Base-by-base conservation (phyloP, 768 basidiomycete genomes). In the Pleurotus ostreatus region DNA sequence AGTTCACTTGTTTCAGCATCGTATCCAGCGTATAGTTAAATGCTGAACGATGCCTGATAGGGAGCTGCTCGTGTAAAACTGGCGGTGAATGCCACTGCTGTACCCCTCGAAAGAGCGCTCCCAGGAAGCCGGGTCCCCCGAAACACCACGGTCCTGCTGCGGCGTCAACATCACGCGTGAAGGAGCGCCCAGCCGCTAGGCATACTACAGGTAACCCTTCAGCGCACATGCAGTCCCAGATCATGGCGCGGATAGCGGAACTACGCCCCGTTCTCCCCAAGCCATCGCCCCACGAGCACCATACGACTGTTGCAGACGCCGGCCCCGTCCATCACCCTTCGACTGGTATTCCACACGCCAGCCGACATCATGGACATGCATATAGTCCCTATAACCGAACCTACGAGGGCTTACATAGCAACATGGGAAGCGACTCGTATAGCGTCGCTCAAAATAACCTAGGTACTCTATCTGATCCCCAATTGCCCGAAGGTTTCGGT, bases 381-480 rank as follows among this genome's bases (percentile, higher is more conserved):
- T 88, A 75, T 65, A 85, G 83, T 53, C 89, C 89, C 0, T 91
- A 90, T 56, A 80, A 80, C 15, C 79, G 86, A 20, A 85, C 85
- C 13, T 83, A 88, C 60, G 87, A 82, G 51, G 69, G 74, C 3
- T 58, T 68, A n/a, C 76, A 79, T 58, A 67, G 71, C 9, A 57
- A 43, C 38, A 44, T 22, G 41, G 41, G 20, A 22, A 44, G 11
- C 20, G 53, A 41, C 15, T 20, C 34, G 25, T 40, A 56, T 18
- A 46, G 57, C 44, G 55, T 49, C 16, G 51, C 55, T n/a, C 60
- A 59, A 55, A 67, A 66, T 12, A 57, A 62, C 25, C 66, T 60
- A 43, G 66, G 65, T 26, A 63, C 63, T 12, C 54, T 60, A 12
- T 52, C 63, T 57, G 76, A 23, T 26, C 63, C 12, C 59, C 74